Evolutionary conservation across 1,139 yeast species (phyloP).

Genomic region (Pichia kudriavzevii): DNA sequence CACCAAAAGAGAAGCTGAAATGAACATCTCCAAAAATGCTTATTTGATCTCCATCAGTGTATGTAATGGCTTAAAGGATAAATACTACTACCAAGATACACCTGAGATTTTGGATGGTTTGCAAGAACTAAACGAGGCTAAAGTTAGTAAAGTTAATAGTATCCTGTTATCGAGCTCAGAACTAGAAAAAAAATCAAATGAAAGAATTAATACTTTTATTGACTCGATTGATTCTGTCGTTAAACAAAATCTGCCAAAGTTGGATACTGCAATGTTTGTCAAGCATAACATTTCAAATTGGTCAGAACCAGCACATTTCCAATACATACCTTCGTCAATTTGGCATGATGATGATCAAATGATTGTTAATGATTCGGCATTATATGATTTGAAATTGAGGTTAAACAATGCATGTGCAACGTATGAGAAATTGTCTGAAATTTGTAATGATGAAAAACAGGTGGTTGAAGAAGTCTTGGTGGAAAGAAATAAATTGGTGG

Average conservation of each 20-base stretch:
- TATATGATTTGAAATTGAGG: constrained; percentile 54
- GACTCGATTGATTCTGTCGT: constrained; percentile 51
- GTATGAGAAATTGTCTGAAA: constrained; percentile 37
- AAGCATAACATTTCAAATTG: constrained; percentile 74
- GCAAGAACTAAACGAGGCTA: constrained; percentile 78
- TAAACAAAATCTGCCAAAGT: constrained; percentile 61
- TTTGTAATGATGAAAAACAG: constrained; percentile 43
- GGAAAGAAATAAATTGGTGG: constrained; percentile 30
- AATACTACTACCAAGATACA: constrained; percentile 84
- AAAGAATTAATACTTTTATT: constrained; percentile 46
- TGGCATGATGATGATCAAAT: constrained; percentile 96
- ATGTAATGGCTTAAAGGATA: constrained; percentile 87
- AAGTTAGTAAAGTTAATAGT: constrained; percentile 65
- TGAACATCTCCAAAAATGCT: constrained; percentile 80
- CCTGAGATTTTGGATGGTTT: constrained; percentile 85
- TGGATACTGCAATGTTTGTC: constrained; percentile 86
- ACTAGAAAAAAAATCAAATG: constrained; percentile 54
- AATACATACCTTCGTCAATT: constrained; percentile 79
- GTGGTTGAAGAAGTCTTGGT: constrained; percentile 38
- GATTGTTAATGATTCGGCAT: constrained; percentile 49
- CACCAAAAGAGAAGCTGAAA: constrained; percentile 60
- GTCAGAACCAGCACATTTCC: constrained; percentile 82
- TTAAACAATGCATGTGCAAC: constrained; percentile 44
- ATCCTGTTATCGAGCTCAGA: constrained; percentile 58
- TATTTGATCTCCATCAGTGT: constrained; percentile 75